These are phyloP conservation scores for Globisporangium cederbergense DNA, from an alignment of 352 stramenopile species.

Conservation along the genomic window DNA sequence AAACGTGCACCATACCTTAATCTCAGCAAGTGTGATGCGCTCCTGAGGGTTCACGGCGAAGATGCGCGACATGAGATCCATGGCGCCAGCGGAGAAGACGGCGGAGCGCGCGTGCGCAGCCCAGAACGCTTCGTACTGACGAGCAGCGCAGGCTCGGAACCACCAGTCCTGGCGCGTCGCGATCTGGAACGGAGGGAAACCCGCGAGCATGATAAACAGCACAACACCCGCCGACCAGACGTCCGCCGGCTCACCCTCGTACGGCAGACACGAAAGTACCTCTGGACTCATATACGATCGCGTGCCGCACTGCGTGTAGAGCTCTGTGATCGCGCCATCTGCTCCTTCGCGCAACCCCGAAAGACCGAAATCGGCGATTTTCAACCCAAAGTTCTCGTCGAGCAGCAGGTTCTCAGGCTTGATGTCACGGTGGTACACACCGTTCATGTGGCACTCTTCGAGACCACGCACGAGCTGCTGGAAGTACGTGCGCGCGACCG, in stretches of 20 bases:
- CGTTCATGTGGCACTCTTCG: conserved; percentile 74
- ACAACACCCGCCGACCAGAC: conserved; percentile 92
- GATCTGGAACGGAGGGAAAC: conserved; percentile 91
- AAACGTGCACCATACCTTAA: conserved; percentile 35
- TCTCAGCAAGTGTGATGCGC: conserved; percentile 74
- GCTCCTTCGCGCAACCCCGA: conserved; percentile 81
- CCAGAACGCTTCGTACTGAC: conserved; percentile 82
- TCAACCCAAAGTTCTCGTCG: conserved; percentile 81
- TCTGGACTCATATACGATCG: conserved; percentile 93
- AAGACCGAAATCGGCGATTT: conserved; percentile 96
- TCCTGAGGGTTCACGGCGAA: conserved; percentile 69
- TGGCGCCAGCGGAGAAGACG: conserved; percentile 68
- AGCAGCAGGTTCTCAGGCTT: conserved; percentile 93
- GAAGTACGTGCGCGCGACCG: conserved; percentile 86
- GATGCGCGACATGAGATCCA: conserved; percentile 68
- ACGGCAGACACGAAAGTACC: conserved; percentile 77
- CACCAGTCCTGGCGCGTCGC: conserved; percentile 88
- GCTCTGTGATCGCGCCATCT: conserved; percentile 54
- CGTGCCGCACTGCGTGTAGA: conserved; percentile 89
- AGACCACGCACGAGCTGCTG: conserved; percentile 80
- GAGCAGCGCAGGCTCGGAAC: conserved; percentile 72
- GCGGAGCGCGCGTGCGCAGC: conserved; percentile 65
- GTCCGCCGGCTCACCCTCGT: conserved; percentile 86
- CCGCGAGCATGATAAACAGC: conserved; percentile 92
- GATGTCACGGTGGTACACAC: conserved; percentile 91